Conservation (phyloP, 2,329 filamentous ascomycete species). For the Phialophora chinensis region DNA sequence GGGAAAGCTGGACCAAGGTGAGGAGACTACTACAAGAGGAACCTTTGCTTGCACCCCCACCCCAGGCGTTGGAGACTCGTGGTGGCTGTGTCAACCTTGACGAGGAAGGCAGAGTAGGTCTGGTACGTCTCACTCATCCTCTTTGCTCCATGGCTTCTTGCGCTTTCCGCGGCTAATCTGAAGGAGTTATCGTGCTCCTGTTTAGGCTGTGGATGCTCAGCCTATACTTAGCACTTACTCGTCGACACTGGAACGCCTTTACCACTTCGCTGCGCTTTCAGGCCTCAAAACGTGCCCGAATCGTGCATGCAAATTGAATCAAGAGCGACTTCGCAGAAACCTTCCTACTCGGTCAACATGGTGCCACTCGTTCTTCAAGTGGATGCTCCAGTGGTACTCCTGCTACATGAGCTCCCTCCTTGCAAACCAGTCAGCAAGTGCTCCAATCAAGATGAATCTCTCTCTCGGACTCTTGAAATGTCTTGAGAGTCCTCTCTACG, state of each 20-base stretch:
- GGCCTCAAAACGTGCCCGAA: conserved; percentile 1
- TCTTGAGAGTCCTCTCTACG: background rate
- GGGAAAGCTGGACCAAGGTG: background rate
- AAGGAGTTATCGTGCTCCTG: background rate
- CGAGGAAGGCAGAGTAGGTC: background rate
- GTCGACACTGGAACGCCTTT: conserved; percentile 16
- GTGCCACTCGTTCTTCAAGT: conserved; percentile 13
- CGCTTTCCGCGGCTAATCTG: no score
- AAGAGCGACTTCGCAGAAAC: background rate
- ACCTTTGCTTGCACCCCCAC: background rate
- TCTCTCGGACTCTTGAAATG: conserved; percentile 3
- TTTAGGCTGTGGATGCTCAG: background rate
- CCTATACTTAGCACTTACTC: background rate
- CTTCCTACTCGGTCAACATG: conserved; percentile 10
- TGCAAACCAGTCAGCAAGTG: background rate
- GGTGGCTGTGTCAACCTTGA: background rate
- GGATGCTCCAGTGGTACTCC: conserved; percentile 13
- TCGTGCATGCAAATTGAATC: background rate
- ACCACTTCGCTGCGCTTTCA: conserved; percentile 6
- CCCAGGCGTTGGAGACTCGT: background rate
- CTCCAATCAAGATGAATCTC: conserved; percentile 5
- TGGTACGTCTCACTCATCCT: background rate
- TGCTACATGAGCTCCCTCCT: conserved; percentile 5
- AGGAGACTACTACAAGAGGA: background rate
- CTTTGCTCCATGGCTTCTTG: no score